Evolutionary conservation across 495 filamentous ascomycete genomes (phyloP).

Genomic region (Cairneyella variabilis): DNA sequence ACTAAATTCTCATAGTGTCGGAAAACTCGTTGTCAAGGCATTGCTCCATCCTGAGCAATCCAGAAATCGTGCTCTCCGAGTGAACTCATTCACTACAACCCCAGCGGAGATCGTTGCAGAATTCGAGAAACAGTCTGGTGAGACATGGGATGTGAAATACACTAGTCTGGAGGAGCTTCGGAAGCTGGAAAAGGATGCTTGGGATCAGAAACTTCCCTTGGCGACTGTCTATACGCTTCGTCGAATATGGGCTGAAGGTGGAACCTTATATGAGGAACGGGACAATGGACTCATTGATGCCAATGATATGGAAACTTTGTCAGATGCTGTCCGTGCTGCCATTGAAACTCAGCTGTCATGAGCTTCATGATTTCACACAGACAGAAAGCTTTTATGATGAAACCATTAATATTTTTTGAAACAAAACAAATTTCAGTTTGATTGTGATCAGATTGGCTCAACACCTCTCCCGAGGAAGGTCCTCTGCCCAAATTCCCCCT

Average conservation of each 20-base stretch:
- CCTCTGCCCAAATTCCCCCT: conserved; percentile 26
- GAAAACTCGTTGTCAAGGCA: conserved; percentile 55
- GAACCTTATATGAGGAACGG: conserved; percentile 61
- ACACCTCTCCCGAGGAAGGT: conserved; percentile 27
- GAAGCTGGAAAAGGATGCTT: conserved; percentile 48
- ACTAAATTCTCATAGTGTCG: conserved; percentile 45
- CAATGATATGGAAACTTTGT: conserved; percentile 44
- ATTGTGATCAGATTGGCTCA: conserved; percentile 22
- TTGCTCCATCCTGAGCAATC: conserved; percentile 49
- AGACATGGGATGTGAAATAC: conserved; percentile 49
- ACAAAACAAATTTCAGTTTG: too few species aligned
- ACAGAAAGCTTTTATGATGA: too few species aligned
- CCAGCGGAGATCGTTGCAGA: conserved; percentile 57
- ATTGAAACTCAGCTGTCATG: conserved; percentile 29
- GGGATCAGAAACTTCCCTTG: conserved; percentile 44
- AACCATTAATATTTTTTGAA: too few species aligned
- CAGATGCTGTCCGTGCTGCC: conserved; percentile 37
- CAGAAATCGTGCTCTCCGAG: conserved; percentile 52
- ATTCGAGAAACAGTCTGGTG: conserved; percentile 60
- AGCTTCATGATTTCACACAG: too few species aligned
- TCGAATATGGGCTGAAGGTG: conserved; percentile 67
- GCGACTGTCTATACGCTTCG: conserved; percentile 55
- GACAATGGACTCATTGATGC: conserved; percentile 56
- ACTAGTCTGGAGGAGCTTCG: conserved; percentile 48
- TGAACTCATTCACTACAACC: conserved; percentile 67